These are phyloP conservation scores for Rhododendron simsii DNA, from an alignment of 148 eudicot species.

Conservation along the genomic window DNA sequence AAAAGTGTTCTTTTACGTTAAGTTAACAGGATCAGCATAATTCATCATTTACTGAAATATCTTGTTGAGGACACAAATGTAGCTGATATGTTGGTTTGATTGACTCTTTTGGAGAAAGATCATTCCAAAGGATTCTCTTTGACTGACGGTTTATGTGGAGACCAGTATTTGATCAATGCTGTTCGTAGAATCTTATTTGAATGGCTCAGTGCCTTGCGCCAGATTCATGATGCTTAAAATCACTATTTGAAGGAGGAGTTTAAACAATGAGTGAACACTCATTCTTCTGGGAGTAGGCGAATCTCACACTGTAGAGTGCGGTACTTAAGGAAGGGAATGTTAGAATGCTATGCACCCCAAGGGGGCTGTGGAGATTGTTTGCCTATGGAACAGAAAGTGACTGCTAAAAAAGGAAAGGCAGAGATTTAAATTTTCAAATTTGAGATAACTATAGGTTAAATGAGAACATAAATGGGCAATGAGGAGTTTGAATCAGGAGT, in stretches of 20 bases:
- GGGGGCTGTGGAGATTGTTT: background rate
- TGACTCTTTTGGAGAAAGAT: background rate
- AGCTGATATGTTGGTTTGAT: slow-evolving; percentile 2
- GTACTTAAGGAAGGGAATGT: background rate
- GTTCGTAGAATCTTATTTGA: background rate
- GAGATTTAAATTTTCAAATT: background rate
- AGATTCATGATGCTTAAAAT: background rate
- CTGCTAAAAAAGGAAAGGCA: background rate
- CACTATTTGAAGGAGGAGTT: background rate
- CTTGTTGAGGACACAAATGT: background rate
- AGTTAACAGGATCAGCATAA: background rate
- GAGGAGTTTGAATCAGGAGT: background rate
- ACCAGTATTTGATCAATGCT: background rate
- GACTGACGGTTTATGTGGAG: background rate
- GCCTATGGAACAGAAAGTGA: background rate
- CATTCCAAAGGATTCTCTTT: background rate
- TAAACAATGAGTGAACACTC: background rate
- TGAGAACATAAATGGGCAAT: background rate
- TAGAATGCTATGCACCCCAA: background rate
- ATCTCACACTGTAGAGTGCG: background rate
- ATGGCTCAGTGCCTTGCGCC: background rate
- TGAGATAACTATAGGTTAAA: background rate
- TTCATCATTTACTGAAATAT: background rate
- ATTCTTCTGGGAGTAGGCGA: background rate
- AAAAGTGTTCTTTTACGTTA: background rate